A percentile compares a stretch with the other conserved stretches of the same genome.
Conservation (phyloP, 768 basidiomycete genomes). For the Saitozyma sp. region DNA sequence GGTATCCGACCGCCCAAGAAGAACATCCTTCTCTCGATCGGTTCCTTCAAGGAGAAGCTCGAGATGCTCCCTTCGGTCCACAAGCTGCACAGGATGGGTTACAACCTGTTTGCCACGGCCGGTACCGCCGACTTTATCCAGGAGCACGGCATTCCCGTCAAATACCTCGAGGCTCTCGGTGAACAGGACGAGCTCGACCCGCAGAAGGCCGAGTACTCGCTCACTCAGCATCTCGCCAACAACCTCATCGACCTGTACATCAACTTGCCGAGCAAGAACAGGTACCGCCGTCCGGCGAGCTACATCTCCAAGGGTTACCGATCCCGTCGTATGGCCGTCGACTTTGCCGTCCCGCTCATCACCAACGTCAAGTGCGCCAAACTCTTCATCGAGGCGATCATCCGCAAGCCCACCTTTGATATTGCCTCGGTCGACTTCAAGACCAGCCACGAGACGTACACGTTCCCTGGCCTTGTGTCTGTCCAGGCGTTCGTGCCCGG, state of each 20-base stretch:
- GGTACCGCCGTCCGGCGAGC: constrained; percentile 93
- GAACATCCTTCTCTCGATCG: constrained; percentile 95
- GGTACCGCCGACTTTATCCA: constrained; percentile 96
- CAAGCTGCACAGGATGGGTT: constrained; percentile 89
- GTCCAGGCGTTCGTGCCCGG: constrained; percentile 81
- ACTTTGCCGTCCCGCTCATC: constrained; percentile 94
- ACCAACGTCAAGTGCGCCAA: constrained; percentile 99
- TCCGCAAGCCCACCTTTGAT: constrained; percentile 76
- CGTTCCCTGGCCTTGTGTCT: constrained; percentile 89
- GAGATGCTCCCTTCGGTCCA: constrained; percentile 94
- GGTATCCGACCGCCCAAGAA: constrained; percentile 94
- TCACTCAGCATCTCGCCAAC: constrained; percentile 88
- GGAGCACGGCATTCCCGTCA: constrained; percentile 95
- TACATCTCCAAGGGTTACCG: constrained; percentile 96
- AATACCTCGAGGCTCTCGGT: constrained; percentile 88
- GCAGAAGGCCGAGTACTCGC: constrained; percentile 95
- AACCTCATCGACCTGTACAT: constrained; percentile 99
- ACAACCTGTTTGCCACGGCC: constrained; percentile 93
- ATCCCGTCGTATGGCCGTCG: constrained; percentile 97
- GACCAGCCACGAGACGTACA: constrained; percentile 84
- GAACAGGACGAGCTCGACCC: constrained; percentile 62
- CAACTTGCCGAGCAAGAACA: constrained; percentile 97
- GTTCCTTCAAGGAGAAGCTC: constrained; percentile 94
- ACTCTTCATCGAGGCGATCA: constrained; percentile 80
- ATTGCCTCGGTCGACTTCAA: constrained; percentile 90